These are phyloP conservation scores for Liquidambar formosana DNA, from an alignment of 164 flowering plant genomes.

Conservation along the genomic window DNA sequence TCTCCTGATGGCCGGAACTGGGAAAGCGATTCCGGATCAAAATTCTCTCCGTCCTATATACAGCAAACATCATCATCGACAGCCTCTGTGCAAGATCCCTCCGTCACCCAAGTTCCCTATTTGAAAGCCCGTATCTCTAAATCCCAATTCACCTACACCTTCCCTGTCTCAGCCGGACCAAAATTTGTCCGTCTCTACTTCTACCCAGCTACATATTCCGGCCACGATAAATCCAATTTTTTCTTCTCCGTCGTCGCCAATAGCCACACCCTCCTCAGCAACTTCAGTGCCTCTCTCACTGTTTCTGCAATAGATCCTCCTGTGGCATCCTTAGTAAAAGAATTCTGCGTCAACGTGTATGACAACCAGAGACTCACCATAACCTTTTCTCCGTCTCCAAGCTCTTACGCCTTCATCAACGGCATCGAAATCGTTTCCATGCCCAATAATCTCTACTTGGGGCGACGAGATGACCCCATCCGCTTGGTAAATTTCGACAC, in stretches of 20 bases:
- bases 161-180: conserved; percentile 26
- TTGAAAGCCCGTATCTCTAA: conserved; percentile 28
- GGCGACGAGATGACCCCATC: not conserved
- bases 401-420: conserved; percentile 35
- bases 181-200: conserved; percentile 41
- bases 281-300: conserved; percentile 33
- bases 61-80: not conserved
- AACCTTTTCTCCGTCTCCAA: conserved; percentile 26
- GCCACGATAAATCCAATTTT: not conserved
- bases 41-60: conserved; percentile 8
- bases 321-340: conserved; percentile 4
- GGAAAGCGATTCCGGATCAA: conserved; percentile 19
- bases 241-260: conserved; percentile 26
- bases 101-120: conserved; percentile 23
- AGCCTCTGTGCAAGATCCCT: conserved; percentile 1
- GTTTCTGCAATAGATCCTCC: not conserved
- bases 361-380: conserved; percentile 16
- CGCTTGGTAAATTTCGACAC: not conserved
- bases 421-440: conserved; percentile 48
- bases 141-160: conserved; percentile 27
- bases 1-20: conserved; percentile 21
- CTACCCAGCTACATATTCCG: conserved; percentile 18
- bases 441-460: conserved; percentile 26
- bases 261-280: conserved; percentile 27
- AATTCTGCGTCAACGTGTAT: conserved; percentile 22